These are phyloP conservation scores for Globisporangium ultimum DNA, from an alignment of 352 stramenopile species.

Conservation along the genomic window DNA sequence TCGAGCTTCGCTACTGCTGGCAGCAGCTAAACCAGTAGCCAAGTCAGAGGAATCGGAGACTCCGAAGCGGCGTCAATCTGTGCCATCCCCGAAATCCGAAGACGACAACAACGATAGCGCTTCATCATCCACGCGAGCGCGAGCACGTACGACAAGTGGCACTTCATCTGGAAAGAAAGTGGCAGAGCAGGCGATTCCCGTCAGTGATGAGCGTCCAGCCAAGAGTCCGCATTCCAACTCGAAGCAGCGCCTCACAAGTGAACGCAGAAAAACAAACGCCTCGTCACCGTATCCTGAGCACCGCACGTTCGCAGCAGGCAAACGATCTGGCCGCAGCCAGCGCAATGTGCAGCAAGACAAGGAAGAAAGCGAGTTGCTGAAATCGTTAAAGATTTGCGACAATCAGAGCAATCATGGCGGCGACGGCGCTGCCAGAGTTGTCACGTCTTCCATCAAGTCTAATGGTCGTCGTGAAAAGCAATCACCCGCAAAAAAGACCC, in stretches of 20 bases:
- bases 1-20: slow-evolving; percentile 9
- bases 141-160: slow-evolving; percentile 7
- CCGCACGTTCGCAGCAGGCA: slow-evolving; percentile 11
- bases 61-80: slow-evolving; percentile 1
- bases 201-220: slow-evolving; percentile 2
- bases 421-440: background rate
- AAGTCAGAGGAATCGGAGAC: background rate
- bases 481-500: background rate
- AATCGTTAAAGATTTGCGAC: slow-evolving; percentile 1
- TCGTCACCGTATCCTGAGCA: slow-evolving; percentile 26
- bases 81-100: slow-evolving; percentile 7
- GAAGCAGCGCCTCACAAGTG: slow-evolving; percentile 21
- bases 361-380: slow-evolving; percentile 10
- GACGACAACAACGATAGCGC: background rate
- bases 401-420: slow-evolving; percentile 17
- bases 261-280: slow-evolving; percentile 28
- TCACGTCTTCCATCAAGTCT: background rate
- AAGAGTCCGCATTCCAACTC: slow-evolving; percentile 7
- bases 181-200: slow-evolving; percentile 9
- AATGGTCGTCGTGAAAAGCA: slow-evolving; percentile 1
- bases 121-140: background rate
- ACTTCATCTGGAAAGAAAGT: background rate
- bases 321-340: slow-evolving; percentile 11
- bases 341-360: slow-evolving; percentile 8
- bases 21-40: slow-evolving; percentile 1